Evolutionary conservation across 179 eudicot species (phyloP).

Genomic region (Corrigiola litoralis): DNA sequence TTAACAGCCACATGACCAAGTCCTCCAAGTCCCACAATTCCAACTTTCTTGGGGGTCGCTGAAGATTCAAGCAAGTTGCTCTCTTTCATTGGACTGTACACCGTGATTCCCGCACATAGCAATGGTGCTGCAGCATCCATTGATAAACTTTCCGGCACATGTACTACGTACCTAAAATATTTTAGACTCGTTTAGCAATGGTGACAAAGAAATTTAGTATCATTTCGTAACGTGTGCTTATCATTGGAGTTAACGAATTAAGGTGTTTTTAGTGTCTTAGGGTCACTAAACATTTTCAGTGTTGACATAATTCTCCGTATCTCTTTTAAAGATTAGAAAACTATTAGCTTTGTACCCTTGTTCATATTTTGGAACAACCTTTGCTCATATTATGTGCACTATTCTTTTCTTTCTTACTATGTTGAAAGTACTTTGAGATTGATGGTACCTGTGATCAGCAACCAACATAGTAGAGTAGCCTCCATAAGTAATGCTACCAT

Average conservation of each 20-base stretch:
- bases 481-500: slow-evolving; percentile 81
- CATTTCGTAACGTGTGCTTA: too few species aligned
- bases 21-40: slow-evolving; percentile 78
- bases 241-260: too few species aligned
- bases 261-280: too few species aligned
- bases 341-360: too few species aligned
- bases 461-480: slow-evolving; percentile 60
- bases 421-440: too few species aligned
- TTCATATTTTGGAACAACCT: too few species aligned
- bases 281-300: too few species aligned
- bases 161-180: slow-evolving; percentile 55
- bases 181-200: not conserved
- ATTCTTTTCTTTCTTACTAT: too few species aligned
- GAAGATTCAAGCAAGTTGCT: slow-evolving; percentile 38
- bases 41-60: slow-evolving; percentile 37
- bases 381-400: too few species aligned
- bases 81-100: slow-evolving; percentile 67
- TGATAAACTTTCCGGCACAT: slow-evolving; percentile 57
- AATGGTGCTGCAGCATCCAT: slow-evolving; percentile 82
- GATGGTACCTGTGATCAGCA: slow-evolving; percentile 77
- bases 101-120: slow-evolving; percentile 76
- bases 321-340: too few species aligned
- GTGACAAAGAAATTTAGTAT: too few species aligned
- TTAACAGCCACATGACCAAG: slow-evolving; percentile 79
- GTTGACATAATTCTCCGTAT: too few species aligned